phyloP scores from a whole-genome alignment of 2,329 filamentous ascomycete genomes.

The Aspergillus brasiliensis region DNA sequence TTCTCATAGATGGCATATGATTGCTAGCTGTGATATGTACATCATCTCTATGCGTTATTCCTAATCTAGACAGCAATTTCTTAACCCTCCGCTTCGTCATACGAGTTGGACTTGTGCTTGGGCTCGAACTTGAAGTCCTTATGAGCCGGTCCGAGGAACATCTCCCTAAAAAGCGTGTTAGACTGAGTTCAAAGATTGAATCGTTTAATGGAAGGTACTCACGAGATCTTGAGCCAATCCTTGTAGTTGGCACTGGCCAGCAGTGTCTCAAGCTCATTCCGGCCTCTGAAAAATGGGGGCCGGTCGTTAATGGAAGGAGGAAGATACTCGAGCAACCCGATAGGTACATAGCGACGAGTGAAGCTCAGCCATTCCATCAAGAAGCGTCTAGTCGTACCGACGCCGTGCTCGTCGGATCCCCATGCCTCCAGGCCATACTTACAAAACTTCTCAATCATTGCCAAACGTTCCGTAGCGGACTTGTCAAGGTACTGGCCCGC shows the following conservation, averaged over 20 bases:
- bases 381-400: constrained; percentile 89
- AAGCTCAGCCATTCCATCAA: constrained; percentile 96
- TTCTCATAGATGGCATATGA: background rate
- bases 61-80: background rate
- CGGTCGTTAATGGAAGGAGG: constrained; percentile 88
- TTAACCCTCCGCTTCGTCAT: constrained; percentile 68
- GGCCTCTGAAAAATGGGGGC: constrained; percentile 77
- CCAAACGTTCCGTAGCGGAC: constrained; percentile 79
- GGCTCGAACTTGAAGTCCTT: constrained; percentile 91
- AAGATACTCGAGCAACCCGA: constrained; percentile 84
- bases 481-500: constrained; percentile 94
- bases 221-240: constrained; percentile 99
- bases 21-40: background rate
- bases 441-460: constrained; percentile 84
- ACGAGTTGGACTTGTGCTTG: constrained; percentile 95
- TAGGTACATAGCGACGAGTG: constrained; percentile 83
- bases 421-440: constrained; percentile 90
- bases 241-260: constrained; percentile 87
- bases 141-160: constrained; percentile 92
- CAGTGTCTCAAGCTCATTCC: constrained; percentile 92
- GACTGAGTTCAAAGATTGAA: constrained; percentile 5
- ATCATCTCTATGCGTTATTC: background rate
- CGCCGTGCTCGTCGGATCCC: constrained; percentile 92
- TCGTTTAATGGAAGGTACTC: constrained; percentile 43
- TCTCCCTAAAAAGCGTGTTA: constrained; percentile 66